Percentiles rank a stretch among this genome's conserved stretches.
phyloP scores from a whole-genome alignment of 164 flowering plant species.

The Annona cherimola region DNA sequence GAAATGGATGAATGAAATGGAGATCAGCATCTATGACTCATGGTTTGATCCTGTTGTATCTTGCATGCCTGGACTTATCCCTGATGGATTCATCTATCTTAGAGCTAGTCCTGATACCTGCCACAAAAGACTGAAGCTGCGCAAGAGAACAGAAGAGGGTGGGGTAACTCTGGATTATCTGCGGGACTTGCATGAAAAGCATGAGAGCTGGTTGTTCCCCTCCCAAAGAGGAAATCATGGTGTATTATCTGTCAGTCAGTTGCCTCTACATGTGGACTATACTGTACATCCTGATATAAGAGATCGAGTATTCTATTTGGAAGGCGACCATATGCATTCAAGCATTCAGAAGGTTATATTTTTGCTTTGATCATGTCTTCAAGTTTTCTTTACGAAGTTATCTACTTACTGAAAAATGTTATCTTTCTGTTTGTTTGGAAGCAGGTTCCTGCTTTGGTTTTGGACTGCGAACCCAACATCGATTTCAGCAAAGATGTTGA shows the following conservation, averaged over 20 bases:
- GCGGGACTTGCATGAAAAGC: constrained; percentile 85
- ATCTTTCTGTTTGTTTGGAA: constrained; percentile 14
- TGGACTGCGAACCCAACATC: constrained; percentile 94
- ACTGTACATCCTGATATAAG: constrained; percentile 78
- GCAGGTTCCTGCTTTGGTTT: constrained; percentile 94
- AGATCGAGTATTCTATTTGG: constrained; percentile 81
- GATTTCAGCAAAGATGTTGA: constrained; percentile 91
- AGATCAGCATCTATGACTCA: constrained; percentile 96
- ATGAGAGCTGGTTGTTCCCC: constrained; percentile 96
- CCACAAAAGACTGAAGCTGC: constrained; percentile 75
- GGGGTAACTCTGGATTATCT: constrained; percentile 87
- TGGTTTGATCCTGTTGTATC: constrained; percentile 99
- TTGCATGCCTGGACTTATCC: constrained; percentile 82
- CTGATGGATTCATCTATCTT: constrained; percentile 93
- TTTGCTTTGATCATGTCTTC: neutral
- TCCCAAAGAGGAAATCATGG: constrained; percentile 72
- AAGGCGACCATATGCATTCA: constrained; percentile 93
- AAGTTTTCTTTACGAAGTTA: neutral
- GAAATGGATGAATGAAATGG: constrained; percentile 99
- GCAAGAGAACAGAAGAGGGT: constrained; percentile 87
- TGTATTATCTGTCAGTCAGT: constrained; percentile 62
- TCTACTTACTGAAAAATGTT: neutral
- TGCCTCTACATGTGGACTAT: constrained; percentile 44
- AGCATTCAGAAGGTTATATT: constrained; percentile 81
- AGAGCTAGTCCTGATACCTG: constrained; percentile 98